Percentiles rank a stretch among this genome's conserved stretches.
phyloP scores from a whole-genome alignment of 2,329 filamentous ascomycete species.

The Fusarium marasasianum region DNA sequence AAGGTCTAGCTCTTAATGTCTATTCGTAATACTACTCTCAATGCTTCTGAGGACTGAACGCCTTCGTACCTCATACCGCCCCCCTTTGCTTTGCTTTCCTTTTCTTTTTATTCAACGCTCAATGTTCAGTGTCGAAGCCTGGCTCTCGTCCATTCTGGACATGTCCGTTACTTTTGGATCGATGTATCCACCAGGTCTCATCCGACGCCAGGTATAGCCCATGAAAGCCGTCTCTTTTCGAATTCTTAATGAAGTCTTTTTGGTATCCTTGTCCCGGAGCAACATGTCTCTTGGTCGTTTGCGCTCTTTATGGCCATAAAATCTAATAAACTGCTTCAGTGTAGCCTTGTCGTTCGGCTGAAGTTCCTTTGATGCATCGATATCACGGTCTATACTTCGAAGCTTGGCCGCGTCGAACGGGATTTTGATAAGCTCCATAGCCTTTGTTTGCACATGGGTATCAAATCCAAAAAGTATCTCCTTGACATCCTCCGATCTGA shows the following conservation, averaged over 20 bases:
- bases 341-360: conserved; percentile 51
- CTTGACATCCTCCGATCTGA: conserved; percentile 45
- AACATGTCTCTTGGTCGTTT: conserved; percentile 87
- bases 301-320: conserved; percentile 70
- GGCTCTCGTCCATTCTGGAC: neutral
- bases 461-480: conserved; percentile 51
- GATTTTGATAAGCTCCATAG: conserved; percentile 55
- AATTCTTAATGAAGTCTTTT: conserved; percentile 76
- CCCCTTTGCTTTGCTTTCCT: neutral
- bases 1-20: conserved; percentile 39
- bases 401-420: conserved; percentile 61
- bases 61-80: neutral
- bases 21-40: conserved; percentile 39
- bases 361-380: conserved; percentile 52
- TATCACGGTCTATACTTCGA: conserved; percentile 59
- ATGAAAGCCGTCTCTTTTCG: conserved; percentile 86
- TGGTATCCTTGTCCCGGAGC: conserved; percentile 75
- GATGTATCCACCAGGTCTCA: conserved; percentile 48
- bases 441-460: conserved; percentile 53
- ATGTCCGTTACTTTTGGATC: conserved; percentile 9
- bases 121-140: neutral
- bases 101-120: neutral
- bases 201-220: conserved; percentile 84
- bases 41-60: neutral
- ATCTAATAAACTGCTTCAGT: conserved; percentile 61